Base-by-base conservation (phyloP, 768 basidiomycete species). In the Rossbeevera mucosa region DNA sequence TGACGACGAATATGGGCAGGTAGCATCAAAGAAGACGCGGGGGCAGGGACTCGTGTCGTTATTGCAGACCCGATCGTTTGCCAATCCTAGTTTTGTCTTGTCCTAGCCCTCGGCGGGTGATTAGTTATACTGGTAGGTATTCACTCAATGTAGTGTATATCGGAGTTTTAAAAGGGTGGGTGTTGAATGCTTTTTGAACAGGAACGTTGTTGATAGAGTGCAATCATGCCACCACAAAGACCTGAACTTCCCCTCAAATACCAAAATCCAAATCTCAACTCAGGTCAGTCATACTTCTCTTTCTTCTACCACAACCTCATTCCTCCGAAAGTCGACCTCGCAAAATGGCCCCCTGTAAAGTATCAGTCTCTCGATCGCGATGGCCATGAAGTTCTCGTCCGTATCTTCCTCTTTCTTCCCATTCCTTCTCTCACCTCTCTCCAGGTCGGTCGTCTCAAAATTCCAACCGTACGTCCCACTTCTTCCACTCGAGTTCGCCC, bases 291-390 rank as follows among this genome's bases (percentile, higher is more conserved):
- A n/a, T n/a, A n/a, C n/a, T n/a, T n/a, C n/a, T n/a, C n/a, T n/a
- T n/a, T n/a, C n/a, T n/a, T n/a, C n/a, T n/a, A n/a, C n/a, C n/a
- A n/a, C n/a, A n/a, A n/a, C n/a, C n/a, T n/a, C n/a, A n/a, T n/a
- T n/a, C n/a, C n/a, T n/a, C n/a, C n/a, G n/a, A n/a, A n/a, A n/a
- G n/a, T 74, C 44, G 75, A 75, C 61, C 50, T 67, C 41, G 59
- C 65, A 28, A 78, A 76, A 59, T 72, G 83, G 53, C 87, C 87
- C 31, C 76, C 80, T 38, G 91, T 94, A 44, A 95, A 95, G 73
- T 95, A 91, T 68, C 93, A 94, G 77, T 87, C 91, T 56, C 82
- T 96, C 46, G 84, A 84, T 61, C 83, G 91, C 57, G 90, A 94
- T 68, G 89, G 88, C 2, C 83, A 85, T 65, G 84, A 92, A 66